Conservation (phyloP, 768 basidiomycete genomes). For the Serendipita sp. region DNA sequence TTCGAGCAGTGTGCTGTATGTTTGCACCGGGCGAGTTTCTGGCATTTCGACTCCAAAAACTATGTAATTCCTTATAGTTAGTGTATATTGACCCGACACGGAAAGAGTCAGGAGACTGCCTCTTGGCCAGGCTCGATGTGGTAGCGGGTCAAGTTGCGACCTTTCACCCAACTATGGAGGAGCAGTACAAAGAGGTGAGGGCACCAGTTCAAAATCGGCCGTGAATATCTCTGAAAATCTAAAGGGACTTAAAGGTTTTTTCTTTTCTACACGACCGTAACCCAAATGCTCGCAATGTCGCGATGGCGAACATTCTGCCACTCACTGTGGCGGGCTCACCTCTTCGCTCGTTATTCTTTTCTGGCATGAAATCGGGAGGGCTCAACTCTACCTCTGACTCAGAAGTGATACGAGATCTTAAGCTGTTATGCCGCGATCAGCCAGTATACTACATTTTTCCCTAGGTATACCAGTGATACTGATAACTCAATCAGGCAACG, state of each 20-base stretch:
- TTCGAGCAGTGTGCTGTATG: conserved; percentile 38
- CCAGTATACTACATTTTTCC: conserved; percentile 27
- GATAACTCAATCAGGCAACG: conserved; percentile 35
- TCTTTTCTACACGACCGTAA: conserved; percentile 76
- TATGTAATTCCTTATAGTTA: not conserved
- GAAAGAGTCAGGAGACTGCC: conserved; percentile 2
- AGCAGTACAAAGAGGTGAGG: conserved; percentile 26
- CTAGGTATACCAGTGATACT: conserved; percentile 12
- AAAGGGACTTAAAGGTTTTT: conserved; percentile 39
- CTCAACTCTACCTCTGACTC: conserved; percentile 44
- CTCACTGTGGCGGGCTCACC: conserved; percentile 61
- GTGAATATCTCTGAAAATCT: not conserved
- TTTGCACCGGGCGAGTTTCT: conserved; percentile 2
- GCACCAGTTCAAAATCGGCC: not conserved
- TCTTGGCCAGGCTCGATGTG: not conserved
- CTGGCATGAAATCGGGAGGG: conserved; percentile 39
- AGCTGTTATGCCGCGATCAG: conserved; percentile 76
- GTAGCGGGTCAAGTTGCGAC: conserved; percentile 9
- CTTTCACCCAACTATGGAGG: conserved; percentile 26
- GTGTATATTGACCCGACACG: not conserved
- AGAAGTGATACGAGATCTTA: conserved; percentile 61
- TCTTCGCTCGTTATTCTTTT: conserved; percentile 58
- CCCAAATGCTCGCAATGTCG: conserved; percentile 73
- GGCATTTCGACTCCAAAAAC: not conserved
- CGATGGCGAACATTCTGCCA: conserved; percentile 65